Conservation (phyloP, 2,329 filamentous ascomycete genomes). For the Penicillium brasilianum region DNA sequence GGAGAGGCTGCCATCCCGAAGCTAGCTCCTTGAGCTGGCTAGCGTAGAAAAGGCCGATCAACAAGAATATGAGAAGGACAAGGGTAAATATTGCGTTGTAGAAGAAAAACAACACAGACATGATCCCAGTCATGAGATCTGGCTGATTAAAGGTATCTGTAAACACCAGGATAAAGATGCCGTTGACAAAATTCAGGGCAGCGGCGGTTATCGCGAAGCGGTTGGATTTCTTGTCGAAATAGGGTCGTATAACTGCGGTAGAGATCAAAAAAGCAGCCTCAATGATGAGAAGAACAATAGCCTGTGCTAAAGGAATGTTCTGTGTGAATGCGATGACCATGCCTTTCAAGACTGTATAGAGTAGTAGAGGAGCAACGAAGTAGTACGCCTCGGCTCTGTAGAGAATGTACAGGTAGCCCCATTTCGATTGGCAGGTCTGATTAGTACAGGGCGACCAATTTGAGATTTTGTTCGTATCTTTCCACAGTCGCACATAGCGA, state of each 20-base stretch:
- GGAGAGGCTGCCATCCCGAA: not conserved
- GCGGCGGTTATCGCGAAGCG: not conserved
- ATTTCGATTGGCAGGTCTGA: not conserved
- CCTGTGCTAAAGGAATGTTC: not conserved
- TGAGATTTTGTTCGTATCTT: not conserved
- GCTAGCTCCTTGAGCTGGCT: not conserved
- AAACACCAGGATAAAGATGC: not conserved
- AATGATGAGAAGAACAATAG: not conserved
- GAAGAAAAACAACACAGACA: not conserved
- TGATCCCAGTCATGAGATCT: not conserved
- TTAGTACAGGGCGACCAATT: not conserved
- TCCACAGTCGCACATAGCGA: not conserved
- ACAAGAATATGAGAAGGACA: not conserved
- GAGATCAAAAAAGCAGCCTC: not conserved
- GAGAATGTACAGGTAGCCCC: not conserved
- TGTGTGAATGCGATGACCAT: not conserved
- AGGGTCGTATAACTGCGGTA: not conserved
- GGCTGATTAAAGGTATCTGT: not conserved
- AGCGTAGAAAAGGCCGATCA: not conserved
- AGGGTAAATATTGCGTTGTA: not conserved
- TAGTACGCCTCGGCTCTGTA: not conserved
- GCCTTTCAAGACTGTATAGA: not conserved
- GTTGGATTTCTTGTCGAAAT: not conserved
- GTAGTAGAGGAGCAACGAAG: not conserved
- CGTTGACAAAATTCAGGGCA: not conserved